phyloP scores from a whole-genome alignment of 208 protist genomes.

The Crithidia expoeki region DNA sequence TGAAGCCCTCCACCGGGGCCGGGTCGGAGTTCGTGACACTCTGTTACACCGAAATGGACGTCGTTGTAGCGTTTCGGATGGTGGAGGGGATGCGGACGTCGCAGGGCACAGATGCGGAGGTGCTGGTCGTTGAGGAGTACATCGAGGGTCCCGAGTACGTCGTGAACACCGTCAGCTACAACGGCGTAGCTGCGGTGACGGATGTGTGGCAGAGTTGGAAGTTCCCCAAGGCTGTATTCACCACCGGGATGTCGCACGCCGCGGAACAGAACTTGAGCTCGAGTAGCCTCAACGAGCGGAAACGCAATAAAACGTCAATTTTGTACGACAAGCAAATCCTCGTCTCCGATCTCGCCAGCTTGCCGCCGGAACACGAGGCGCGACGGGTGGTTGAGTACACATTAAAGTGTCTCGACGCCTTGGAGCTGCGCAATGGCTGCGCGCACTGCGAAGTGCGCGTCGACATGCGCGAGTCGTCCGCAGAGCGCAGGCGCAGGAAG shows the following conservation, averaged over 20 bases:
- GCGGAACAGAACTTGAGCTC: slow-evolving; percentile 33
- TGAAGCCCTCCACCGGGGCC: slow-evolving; percentile 82
- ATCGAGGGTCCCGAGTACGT: slow-evolving; percentile 89
- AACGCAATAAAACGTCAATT: slow-evolving; percentile 48
- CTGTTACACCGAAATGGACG: slow-evolving; percentile 58
- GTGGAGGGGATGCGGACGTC: slow-evolving; percentile 46
- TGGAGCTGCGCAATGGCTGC: slow-evolving; percentile 77
- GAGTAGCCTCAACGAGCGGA: slow-evolving; percentile 3
- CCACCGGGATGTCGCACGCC: slow-evolving; percentile 41
- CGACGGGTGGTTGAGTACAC: slow-evolving; percentile 80
- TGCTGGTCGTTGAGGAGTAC: slow-evolving; percentile 88
- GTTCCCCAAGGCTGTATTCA: slow-evolving; percentile 45
- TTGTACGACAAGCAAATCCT: slow-evolving; percentile 84
- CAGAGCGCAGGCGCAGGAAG: neutral
- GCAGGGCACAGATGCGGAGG: slow-evolving; percentile 48
- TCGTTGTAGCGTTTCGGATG: slow-evolving; percentile 59
- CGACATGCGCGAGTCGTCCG: slow-evolving; percentile 48
- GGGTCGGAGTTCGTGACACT: slow-evolving; percentile 85
- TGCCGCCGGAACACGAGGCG: slow-evolving; percentile 41
- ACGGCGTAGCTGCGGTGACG: slow-evolving; percentile 77
- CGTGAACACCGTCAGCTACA: slow-evolving; percentile 78
- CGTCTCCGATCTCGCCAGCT: slow-evolving; percentile 49
- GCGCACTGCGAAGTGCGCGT: slow-evolving; percentile 89
- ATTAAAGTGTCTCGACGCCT: slow-evolving; percentile 67
- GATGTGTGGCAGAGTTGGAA: slow-evolving; percentile 91